Evolutionary conservation across 2,329 filamentous ascomycete genomes (phyloP), one percentile per base, ranked within the genome.

Genomic region (Alternaria ethzedia): DNA sequence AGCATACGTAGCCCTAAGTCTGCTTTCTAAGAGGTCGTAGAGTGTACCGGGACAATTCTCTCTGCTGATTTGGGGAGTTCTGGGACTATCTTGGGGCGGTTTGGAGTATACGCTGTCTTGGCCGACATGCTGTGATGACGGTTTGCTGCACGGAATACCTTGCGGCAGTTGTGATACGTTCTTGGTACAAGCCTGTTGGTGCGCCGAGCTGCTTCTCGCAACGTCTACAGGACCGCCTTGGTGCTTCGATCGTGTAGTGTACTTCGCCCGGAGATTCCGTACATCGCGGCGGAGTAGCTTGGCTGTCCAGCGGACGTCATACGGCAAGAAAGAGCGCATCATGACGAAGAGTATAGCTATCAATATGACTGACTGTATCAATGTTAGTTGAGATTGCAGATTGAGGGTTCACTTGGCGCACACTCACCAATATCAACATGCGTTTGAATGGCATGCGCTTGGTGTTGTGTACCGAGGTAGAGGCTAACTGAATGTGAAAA

Each of bases 201-300:
- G 21, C 23, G 28, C 8, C 11, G 30, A 45, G 12, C 21, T 9
- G 17, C 12, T 15, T 25, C 7, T 54, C 30, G 20, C 15, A 13
- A 9, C 6, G 20, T 54, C 50, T 1, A 21, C n/a, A 5, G 17
- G 9, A 1, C 17, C 7, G 5, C 47, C 44, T 43, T 61, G 65
- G 5, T 49, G 17, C 46, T 66, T 64, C 13, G 58, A 2, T 30
- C 46, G 63, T 17, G 23, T 49, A 10, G 50, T 59, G 45, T 6
- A 56, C 25, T 60, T 60, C 20, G 56, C 43, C 23, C 61, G 55
- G 12, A 73, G 11, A 4, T 52, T 20, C 54, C 61, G 70, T 50
- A 72, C 9, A 45, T 75, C 71, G 67, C 69, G 72, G 15, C 52
- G 57, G 20, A 75, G 65, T 7, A 73, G 68, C 49, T 62, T 65